Percentiles rank a stretch among this genome's conserved stretches.
Evolutionary conservation across 805 yeast genomes (phyloP).

Genomic region (Kuraishia piskuri): DNA sequence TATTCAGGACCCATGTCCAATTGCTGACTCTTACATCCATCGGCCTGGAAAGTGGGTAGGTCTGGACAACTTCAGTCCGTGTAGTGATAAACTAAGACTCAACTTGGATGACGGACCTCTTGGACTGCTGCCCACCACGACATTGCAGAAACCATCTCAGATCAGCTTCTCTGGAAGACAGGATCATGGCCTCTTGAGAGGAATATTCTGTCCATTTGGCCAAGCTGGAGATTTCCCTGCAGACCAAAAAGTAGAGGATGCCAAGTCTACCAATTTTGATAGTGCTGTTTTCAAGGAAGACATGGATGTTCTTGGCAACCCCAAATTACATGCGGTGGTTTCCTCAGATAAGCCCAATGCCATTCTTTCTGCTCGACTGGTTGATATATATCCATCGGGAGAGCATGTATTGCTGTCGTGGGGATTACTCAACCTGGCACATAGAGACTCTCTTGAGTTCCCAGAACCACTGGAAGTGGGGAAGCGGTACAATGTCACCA

Average conservation of each 20-base stretch:
- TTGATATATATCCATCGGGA: conserved; percentile 28
- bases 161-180: conserved; percentile 21
- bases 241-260: conserved; percentile 33
- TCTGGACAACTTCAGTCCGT: conserved; percentile 9
- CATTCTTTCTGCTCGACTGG: conserved; percentile 28
- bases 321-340: conserved; percentile 21
- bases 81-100: conserved; percentile 10
- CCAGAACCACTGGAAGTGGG: conserved; percentile 27
- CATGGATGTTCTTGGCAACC: conserved; percentile 28
- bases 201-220: conserved; percentile 38
- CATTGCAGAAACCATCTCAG: conserved; percentile 24
- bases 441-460: conserved; percentile 30
- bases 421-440: conserved; percentile 36
- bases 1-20: conserved; percentile 30
- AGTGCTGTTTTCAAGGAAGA: conserved; percentile 17
- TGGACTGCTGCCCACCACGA: conserved; percentile 9
- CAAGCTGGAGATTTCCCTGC: conserved; percentile 37
- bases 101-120: conserved; percentile 5
- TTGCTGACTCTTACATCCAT: conserved; percentile 25
- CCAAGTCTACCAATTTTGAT: conserved; percentile 29
- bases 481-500: conserved; percentile 22
- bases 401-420: conserved; percentile 31
- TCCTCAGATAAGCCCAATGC: conserved; percentile 29
- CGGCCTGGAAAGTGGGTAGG: conserved; percentile 34
- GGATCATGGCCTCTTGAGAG: conserved; percentile 35